Evolutionary conservation across 1,284 basidiomycete species (phyloP), one percentile per base, ranked within the genome.

Genomic region (Quambalaria eucalypti): DNA sequence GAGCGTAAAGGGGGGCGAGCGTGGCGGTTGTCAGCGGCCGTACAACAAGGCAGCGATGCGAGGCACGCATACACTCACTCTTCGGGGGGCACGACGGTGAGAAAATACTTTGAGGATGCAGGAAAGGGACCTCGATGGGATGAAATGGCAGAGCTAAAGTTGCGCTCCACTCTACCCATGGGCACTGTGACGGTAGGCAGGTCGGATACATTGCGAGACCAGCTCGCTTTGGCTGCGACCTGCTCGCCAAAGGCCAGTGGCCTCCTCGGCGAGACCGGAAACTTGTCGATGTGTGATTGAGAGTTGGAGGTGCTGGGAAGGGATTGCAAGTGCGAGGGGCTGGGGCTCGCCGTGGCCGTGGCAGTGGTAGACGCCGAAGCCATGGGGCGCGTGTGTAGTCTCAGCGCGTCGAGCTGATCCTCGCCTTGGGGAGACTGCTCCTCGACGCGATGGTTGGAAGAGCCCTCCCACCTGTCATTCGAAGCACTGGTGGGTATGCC

Each of bases 81-180:
- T 1, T 39, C 30, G 1, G 67, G 67, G 1, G 67, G 67, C 7
- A 69, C 40, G 6, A 68, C 64, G 7, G 67, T 69, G 39, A 69
- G 50, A 48, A 69, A 68, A 53, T 61, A 60, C 38, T 30, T 55
- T 2, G 61, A 58, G 39, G 54, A 59, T 12, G 61, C 50, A 4
- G 64, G 61, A 31, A 59, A 63, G 8, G 61, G 48, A 3, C 57
- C 60, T 10, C 63, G 36, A 29, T 60, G 53, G 12, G 59, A 55
- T 30, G 51, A 52, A 51, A 64, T 55, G 49, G 57, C 48, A 9
- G 56, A 50, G 38, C 56, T 62, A 28, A 62, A 48, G 10, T n/a
- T 30, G 25, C 42, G 21, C 25, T 46, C 21, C 25, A 14, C 42
- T 4, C 47, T 30, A 2, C 47, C 29, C 16, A 31, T 28, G 25